Base-by-base conservation (phyloP, 2,329 filamentous ascomycete genomes). In the Phialocephala sp. region DNA sequence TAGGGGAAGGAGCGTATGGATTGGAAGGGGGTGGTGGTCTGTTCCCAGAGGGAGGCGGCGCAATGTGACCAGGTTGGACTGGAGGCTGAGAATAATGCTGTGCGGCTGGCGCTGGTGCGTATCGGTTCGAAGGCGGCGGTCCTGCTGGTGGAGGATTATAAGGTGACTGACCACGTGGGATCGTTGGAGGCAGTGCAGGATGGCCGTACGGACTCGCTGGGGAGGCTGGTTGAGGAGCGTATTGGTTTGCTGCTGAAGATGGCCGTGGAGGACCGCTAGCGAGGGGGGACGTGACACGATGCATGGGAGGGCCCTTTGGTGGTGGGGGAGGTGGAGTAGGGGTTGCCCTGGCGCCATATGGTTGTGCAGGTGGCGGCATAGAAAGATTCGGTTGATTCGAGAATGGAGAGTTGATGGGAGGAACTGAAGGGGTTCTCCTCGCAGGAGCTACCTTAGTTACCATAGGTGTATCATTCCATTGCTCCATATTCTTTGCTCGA, bases 391-490 rank as follows among this genome's bases (percentile, higher is more conserved):
- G 84, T 74, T 91, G 88, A 71, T 86, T 87, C 1, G 88, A 85
- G 81, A 95, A 97, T 9, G 93, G 92, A 20, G 91, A 87, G n/a
- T 84, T 87, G 59, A 93, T 87, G 2, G 90, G 82, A 60, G 88
- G 86, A 52, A 80, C 75, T 37, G 76, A 75, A 22, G 87, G 82
- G 0, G 94, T 97, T 75, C 90, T 87, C 71, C 94, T 88, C 24
- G 89, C 71, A 15, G 87, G 85, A n/a, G 90, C 84, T 62, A 85
- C 81, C 81, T 94, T 92, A 55, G 87, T 84, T 55, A 98, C 91
- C 73, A 97, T 86, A 1, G 95, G 95, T 60, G 96, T 90, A 78
- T 99, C 95, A 72, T 99, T 99, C 95, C 95, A 99, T 72, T 91
- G 91, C 35, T 89, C 87, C 69, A 89, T 89, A 69, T 91, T 90